A percentile compares a stretch with the other conserved stretches of the same genome.
Evolutionary conservation across 2,329 filamentous ascomycete species (phyloP).

Genomic region (Stagonosporopsis tanaceti): DNA sequence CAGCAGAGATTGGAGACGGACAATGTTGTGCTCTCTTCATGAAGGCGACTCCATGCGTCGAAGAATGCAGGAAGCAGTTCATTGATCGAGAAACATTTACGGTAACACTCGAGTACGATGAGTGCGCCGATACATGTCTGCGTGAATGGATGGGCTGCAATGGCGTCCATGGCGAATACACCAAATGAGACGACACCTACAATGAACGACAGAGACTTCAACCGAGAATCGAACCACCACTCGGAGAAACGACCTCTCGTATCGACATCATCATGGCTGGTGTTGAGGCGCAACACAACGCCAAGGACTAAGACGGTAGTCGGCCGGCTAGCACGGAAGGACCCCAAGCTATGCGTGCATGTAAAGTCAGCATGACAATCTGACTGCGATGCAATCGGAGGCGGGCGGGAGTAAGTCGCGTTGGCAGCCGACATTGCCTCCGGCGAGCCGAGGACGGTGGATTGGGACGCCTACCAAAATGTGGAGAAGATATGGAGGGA

Average conservation of each 20-base stretch:
- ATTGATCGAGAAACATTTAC: conserved; percentile 38
- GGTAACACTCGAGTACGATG: conserved; percentile 37
- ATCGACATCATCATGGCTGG: conserved; percentile 2
- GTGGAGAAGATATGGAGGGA: conserved; percentile 5
- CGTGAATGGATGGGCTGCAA: conserved; percentile 6
- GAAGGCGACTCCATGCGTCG: conserved; percentile 37
- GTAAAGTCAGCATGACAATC: conserved; percentile 8
- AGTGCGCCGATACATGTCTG: conserved; percentile 29
- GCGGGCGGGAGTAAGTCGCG: neutral
- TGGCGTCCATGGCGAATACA: neutral
- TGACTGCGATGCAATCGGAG: conserved; percentile 7
- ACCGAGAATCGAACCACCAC: neutral
- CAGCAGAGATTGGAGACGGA: conserved; percentile 31
- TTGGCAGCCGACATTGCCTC: neutral
- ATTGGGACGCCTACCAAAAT: conserved; percentile 8
- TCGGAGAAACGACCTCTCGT: neutral
- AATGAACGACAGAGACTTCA: neutral
- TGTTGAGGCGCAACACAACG: conserved; percentile 7
- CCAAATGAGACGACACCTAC: neutral
- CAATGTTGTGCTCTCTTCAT: conserved; percentile 38
- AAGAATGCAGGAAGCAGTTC: conserved; percentile 36
- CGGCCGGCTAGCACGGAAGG: conserved; percentile 19
- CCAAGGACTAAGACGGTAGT: conserved; percentile 16
- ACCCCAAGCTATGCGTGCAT: conserved; percentile 3
- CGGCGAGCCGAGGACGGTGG: conserved; percentile 6